Evolutionary conservation across 2,329 filamentous ascomycete species (phyloP).

Genomic region (Hypomyces perniciosus): DNA sequence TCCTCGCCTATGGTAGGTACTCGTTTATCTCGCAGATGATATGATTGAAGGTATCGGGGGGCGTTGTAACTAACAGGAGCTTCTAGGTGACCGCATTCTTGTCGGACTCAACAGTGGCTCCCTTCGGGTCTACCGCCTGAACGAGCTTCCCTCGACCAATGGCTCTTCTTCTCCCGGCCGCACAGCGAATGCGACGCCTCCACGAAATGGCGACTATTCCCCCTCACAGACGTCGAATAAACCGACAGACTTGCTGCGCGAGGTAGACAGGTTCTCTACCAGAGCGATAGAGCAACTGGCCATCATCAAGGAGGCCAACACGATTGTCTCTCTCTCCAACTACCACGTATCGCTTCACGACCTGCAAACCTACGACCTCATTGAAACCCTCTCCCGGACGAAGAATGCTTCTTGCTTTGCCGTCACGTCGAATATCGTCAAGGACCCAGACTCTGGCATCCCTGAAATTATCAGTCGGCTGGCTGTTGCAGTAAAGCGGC

Average conservation of each 20-base stretch:
- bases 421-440: constrained; percentile 91
- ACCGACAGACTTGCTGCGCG: constrained; percentile 78
- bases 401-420: constrained; percentile 88
- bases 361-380: constrained; percentile 72
- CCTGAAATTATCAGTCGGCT: constrained; percentile 88
- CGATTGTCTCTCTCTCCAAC: constrained; percentile 85
- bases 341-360: constrained; percentile 87
- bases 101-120: constrained; percentile 87
- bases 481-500: constrained; percentile 88
- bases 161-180: constrained; percentile 24
- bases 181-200: constrained; percentile 23
- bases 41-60: not conserved
- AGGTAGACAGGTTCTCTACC: constrained; percentile 89
- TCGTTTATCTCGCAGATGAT: not conserved
- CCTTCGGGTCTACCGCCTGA: constrained; percentile 85
- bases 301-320: constrained; percentile 90
- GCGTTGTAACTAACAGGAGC: not conserved
- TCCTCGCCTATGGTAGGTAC: constrained; percentile 73
- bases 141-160: constrained; percentile 49
- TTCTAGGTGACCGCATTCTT: constrained; percentile 74
- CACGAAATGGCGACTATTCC: constrained; percentile 23
- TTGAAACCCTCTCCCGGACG: constrained; percentile 73
- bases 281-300: constrained; percentile 89
- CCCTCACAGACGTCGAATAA: constrained; percentile 34
- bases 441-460: constrained; percentile 79